Evolutionary conservation across 257 asterid genomes (phyloP), one percentile per base, ranked within the genome.

Genomic region (Solanum raphanifolium): DNA sequence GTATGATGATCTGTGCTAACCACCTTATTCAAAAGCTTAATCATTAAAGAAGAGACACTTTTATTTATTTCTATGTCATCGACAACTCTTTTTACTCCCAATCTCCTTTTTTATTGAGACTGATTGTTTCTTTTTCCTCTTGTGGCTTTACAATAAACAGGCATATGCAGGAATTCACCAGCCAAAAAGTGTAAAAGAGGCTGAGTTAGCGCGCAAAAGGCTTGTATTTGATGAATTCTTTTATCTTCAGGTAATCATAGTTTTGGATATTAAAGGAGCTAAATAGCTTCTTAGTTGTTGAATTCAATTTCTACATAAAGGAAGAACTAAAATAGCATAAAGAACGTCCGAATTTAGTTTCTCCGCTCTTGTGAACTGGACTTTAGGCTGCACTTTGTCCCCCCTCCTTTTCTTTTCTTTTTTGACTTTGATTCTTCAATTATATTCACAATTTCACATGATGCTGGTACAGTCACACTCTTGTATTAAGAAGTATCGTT

Each of bases 221-320:
- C 98, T 97, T 86, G 95, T 97, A 82, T 97, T 97, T 93, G 99
- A 97, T 84, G 99, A 97, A 92, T 97, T 97, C 92, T 95, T 97
- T 87, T 97, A 95, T 93, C 94, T 97, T 88, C 99, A 97, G 98
- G 99, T 97, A 90, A 89, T 71, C 34, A 6, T 71, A 27, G 39
- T 39, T 55, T 79, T 88, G 15, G 68, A 29, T 81, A 31, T 81
- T 27, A 27, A n/a, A 46, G 39, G 85, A 46, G 29, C 10, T 81
- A 81, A 43, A 81, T 81, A 81, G 41, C 31, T 81, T 46, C 27
- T 43, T 81, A 81, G 41, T 46, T 16, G 85, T 81, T 81, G 27
- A 46, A 29, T 81, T 81, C 68, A 52, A 15, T 46, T 81, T 46
- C 85, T 27, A 0, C 85, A 81, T 9, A 5, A 81, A 81, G 39